Percentiles rank a stretch among this genome's conserved stretches.
These are phyloP conservation scores for Euptelea pleiosperma DNA, from an alignment of 164 flowering plant genomes.

Conservation along the genomic window DNA sequence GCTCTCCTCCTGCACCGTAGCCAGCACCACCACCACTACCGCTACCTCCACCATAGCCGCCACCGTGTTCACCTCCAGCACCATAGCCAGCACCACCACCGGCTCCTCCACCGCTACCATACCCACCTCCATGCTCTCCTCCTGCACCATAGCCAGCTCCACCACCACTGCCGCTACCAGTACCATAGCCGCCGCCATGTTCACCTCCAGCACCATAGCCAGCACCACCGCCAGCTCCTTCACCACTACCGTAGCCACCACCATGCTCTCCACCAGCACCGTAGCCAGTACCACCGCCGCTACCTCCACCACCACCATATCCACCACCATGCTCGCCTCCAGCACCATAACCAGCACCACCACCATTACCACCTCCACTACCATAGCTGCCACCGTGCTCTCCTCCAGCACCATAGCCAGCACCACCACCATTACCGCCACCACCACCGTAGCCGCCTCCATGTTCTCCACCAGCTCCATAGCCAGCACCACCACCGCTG, in stretches of 20 bases:
- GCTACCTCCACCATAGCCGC: constrained; percentile 9
- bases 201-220: constrained; percentile 16
- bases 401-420: constrained; percentile 31
- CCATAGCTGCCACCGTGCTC: constrained; percentile 17
- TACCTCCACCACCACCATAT: constrained; percentile 19
- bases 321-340: constrained; percentile 21
- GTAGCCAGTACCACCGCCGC: constrained; percentile 23
- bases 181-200: constrained; percentile 18
- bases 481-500: constrained; percentile 28
- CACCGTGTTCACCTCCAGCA: constrained; percentile 6
- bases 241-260: constrained; percentile 11
- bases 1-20: too few relatives aligned
- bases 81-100: constrained; percentile 14
- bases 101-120: constrained; percentile 19
- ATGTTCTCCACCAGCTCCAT: constrained; percentile 17
- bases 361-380: constrained; percentile 27
- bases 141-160: constrained; percentile 11
- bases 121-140: constrained; percentile 13
- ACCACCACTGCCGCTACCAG: too few relatives aligned
- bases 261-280: constrained; percentile 27
- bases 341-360: constrained; percentile 21
- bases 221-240: background rate
- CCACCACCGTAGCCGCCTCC: constrained; percentile 37
- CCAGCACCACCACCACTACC: constrained; percentile 19
- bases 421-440: constrained; percentile 31